phyloP scores from a whole-genome alignment of 768 basidiomycete species.

The Auriscalpium vulgare region DNA sequence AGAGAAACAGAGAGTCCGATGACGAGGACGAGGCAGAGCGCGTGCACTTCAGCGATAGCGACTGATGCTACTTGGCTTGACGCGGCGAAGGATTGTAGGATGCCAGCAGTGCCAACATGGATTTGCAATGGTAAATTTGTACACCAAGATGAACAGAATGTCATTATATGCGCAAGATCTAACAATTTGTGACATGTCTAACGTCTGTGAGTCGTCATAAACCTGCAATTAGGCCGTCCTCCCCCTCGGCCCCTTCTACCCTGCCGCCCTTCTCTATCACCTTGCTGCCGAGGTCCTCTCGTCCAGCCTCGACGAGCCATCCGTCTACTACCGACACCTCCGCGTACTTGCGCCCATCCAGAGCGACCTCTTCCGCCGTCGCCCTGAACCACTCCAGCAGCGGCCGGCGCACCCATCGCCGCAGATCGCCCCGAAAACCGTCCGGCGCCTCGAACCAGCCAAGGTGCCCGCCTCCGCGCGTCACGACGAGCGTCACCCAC shows the following conservation, averaged over 20 bases:
- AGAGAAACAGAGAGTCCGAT: slow-evolving; percentile 47
- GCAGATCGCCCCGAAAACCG: slow-evolving; percentile 13
- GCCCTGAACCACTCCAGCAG: slow-evolving; percentile 66
- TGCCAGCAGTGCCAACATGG: too few relatives aligned
- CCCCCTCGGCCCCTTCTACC: not conserved
- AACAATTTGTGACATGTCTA: too few relatives aligned
- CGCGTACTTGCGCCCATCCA: slow-evolving; percentile 23
- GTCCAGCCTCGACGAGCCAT: slow-evolving; percentile 41
- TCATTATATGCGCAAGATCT: too few relatives aligned
- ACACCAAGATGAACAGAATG: too few relatives aligned
- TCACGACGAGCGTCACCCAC: slow-evolving; percentile 53
- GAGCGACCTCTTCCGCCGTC: slow-evolving; percentile 43
- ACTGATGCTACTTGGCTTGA: slow-evolving; percentile 30
- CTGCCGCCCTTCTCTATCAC: slow-evolving; percentile 42
- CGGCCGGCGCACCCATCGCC: slow-evolving; percentile 63
- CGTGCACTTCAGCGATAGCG: slow-evolving; percentile 82
- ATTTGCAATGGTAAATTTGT: too few relatives aligned
- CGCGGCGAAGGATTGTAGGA: too few relatives aligned
- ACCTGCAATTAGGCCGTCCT: slow-evolving; percentile 11
- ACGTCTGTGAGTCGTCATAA: slow-evolving; percentile 10
- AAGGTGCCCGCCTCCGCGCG: slow-evolving; percentile 64
- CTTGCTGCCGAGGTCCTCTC: slow-evolving; percentile 48
- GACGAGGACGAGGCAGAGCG: slow-evolving; percentile 61
- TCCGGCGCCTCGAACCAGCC: slow-evolving; percentile 69
- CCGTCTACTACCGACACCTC: slow-evolving; percentile 47